Conservation (phyloP, 116 monocot species). For the Papilionanthe hybrid region DNA sequence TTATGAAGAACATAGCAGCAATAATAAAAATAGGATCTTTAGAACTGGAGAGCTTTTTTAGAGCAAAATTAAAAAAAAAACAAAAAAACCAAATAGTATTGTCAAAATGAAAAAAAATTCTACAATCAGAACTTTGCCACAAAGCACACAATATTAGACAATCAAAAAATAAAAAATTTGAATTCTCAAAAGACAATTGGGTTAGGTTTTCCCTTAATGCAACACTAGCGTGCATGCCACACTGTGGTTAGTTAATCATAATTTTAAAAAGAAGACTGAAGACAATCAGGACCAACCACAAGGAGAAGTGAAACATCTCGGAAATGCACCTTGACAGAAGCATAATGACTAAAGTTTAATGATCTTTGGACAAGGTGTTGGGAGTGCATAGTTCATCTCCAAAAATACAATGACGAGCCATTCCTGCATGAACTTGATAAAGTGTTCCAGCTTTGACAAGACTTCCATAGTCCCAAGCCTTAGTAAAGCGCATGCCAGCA, state of each 20-base stretch:
- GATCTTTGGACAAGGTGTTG: background rate
- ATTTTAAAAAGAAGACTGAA: background rate
- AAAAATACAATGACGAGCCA: background rate
- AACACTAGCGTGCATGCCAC: background rate
- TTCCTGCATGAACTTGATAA: background rate
- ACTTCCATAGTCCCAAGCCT: background rate
- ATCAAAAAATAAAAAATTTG: background rate
- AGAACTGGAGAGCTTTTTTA: background rate
- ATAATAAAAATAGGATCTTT: background rate
- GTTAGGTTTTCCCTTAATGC: background rate
- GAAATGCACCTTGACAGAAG: background rate
- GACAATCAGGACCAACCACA: background rate
- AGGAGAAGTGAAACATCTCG: background rate
- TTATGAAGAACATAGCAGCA: background rate
- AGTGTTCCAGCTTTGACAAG: background rate
- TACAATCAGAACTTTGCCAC: background rate
- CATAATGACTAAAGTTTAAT: background rate
- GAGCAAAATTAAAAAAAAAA: background rate
- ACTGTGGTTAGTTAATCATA: background rate
- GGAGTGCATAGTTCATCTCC: background rate
- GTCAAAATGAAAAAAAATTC: background rate
- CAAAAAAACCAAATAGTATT: background rate
- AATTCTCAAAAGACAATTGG: background rate
- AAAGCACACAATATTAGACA: background rate
- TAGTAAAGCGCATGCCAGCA: background rate